Conservation (phyloP, 2,329 filamentous ascomycete genomes). For the Hortaea werneckii region DNA sequence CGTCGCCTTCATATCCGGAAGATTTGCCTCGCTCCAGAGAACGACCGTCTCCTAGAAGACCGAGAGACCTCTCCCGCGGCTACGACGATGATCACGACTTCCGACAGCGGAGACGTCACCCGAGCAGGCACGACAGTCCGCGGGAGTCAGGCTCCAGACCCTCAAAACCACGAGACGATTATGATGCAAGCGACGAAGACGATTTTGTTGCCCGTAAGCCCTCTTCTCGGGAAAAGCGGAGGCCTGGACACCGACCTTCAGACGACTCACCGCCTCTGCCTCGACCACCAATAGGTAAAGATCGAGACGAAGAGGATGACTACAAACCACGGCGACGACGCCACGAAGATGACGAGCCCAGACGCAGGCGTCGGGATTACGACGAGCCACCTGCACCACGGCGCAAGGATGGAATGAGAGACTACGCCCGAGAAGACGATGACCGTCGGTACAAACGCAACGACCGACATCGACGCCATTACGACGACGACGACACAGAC, state of each 20-base stretch:
- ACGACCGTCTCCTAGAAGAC: slow-evolving; percentile 5
- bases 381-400: slow-evolving; percentile 4
- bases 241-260: slow-evolving; percentile 1
- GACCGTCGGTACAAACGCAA: background rate
- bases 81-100: slow-evolving; percentile 11
- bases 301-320: slow-evolving; percentile 3
- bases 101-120: background rate
- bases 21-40: slow-evolving; percentile 10
- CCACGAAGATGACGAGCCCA: slow-evolving; percentile 1
- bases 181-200: slow-evolving; percentile 22
- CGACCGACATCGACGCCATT: background rate
- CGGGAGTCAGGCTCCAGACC: background rate
- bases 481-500: slow-evolving; percentile 8
- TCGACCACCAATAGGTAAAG: slow-evolving; percentile 8
- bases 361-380: background rate
- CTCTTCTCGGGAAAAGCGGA: background rate
- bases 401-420: slow-evolving; percentile 2
- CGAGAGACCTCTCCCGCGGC: slow-evolving; percentile 2
- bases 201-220: slow-evolving; percentile 10
- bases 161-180: slow-evolving; percentile 11
- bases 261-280: slow-evolving; percentile 6
- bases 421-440: slow-evolving; percentile 7
- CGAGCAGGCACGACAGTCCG: slow-evolving; percentile 1
- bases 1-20: slow-evolving; percentile 1
- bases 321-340: background rate